A percentile compares a stretch with the other conserved stretches of the same genome.
phyloP scores from a whole-genome alignment of 2,329 filamentous ascomycete species.

The Onygenales sp. region DNA sequence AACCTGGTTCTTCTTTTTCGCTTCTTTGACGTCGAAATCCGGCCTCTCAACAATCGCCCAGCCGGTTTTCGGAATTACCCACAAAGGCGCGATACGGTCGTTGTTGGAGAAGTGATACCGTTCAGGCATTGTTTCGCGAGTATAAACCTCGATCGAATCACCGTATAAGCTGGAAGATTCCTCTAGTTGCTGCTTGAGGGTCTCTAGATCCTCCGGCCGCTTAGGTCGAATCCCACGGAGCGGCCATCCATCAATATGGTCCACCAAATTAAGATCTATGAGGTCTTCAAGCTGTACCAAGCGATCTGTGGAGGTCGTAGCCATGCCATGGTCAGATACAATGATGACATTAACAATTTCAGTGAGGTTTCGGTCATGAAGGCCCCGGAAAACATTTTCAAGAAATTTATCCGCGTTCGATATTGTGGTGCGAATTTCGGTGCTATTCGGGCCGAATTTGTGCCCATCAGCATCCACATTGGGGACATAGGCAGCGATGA shows the following conservation, averaged over 20 bases:
- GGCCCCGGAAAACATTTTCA: constrained; percentile 61
- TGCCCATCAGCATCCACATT: constrained; percentile 85
- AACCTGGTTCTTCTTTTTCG: constrained; percentile 50
- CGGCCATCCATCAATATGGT: constrained; percentile 89
- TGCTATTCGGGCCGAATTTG: constrained; percentile 85
- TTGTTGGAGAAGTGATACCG: constrained; percentile 88
- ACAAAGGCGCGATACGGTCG: constrained; percentile 81
- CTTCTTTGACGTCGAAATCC: constrained; percentile 67
- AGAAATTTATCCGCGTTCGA: constrained; percentile 74
- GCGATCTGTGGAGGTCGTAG: constrained; percentile 71
- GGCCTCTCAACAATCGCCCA: constrained; percentile 80
- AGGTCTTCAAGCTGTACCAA: constrained; percentile 86
- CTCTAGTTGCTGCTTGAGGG: constrained; percentile 52
- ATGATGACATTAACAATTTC: constrained; percentile 85
- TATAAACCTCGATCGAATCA: constrained; percentile 71
- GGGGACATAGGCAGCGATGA: constrained; percentile 91
- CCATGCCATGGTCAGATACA: constrained; percentile 99
- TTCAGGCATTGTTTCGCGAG: constrained; percentile 78
- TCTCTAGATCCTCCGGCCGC: constrained; percentile 53
- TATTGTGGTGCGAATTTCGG: constrained; percentile 75
- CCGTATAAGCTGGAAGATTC: constrained; percentile 45
- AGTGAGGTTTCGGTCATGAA: constrained; percentile 75
- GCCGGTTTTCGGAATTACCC: constrained; percentile 85
- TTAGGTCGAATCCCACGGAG: constrained; percentile 80
- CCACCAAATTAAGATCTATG: constrained; percentile 65